Conservation (phyloP, 345 rosid species). For the Aquilaria malaccensis region DNA sequence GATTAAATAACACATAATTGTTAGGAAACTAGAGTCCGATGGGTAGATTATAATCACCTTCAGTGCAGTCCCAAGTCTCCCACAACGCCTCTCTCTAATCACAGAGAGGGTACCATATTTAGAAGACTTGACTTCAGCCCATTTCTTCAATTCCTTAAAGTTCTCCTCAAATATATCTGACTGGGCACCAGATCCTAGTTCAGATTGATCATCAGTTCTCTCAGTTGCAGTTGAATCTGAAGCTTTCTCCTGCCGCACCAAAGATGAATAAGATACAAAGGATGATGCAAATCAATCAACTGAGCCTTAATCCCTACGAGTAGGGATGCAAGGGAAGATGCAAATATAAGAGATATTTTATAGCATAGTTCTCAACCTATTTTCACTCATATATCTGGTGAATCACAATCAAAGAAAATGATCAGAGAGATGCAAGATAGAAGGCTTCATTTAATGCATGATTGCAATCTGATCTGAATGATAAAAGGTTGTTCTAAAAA, state of each 20-base stretch:
- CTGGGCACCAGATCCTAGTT: conserved; percentile 27
- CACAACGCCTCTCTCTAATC: conserved; percentile 58
- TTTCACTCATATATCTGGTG: too few relatives aligned
- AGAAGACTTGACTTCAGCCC: conserved; percentile 80
- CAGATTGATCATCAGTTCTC: conserved; percentile 23
- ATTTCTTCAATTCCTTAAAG: conserved; percentile 67
- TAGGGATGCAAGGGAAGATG: too few relatives aligned
- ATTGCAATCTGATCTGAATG: too few relatives aligned
- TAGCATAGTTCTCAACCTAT: too few relatives aligned
- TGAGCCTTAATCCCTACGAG: too few relatives aligned
- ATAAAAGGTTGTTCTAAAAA: too few relatives aligned
- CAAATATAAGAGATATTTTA: too few relatives aligned
- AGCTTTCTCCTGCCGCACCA: conserved; percentile 40
- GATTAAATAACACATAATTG: too few relatives aligned
- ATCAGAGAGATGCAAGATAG: too few relatives aligned
- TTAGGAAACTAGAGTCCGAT: neutral
- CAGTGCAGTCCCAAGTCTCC: conserved; percentile 76
- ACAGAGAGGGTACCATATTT: conserved; percentile 72
- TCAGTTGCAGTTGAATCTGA: conserved; percentile 23
- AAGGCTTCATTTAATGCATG: too few relatives aligned
- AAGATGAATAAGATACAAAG: conserved; percentile 1
- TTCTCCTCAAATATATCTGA: conserved; percentile 69
- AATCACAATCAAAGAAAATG: too few relatives aligned
- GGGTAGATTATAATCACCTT: conserved; percentile 43
- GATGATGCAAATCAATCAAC: too few relatives aligned